Evolutionary conservation across 169 alveolate genomes (phyloP), one percentile per base, ranked within the genome.

Genomic region (Plasmodium cynomolgi): DNA sequence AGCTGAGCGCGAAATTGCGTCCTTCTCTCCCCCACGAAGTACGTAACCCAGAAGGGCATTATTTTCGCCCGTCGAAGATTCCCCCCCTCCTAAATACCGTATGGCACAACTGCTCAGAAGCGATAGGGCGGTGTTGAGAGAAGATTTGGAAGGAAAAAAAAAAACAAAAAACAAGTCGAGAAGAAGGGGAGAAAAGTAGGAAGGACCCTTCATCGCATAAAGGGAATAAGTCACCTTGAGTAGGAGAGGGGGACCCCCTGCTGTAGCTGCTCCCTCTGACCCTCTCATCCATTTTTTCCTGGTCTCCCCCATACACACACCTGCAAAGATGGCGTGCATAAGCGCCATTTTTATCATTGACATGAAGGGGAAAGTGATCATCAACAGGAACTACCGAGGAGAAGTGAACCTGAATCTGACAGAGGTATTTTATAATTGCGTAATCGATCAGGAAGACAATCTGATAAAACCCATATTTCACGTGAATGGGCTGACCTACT

Each of bases 381-480:
- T 98, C 72, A 95, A 96, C 86, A 94, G 99, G 81, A 97, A 96
- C 72, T 98, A 98, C 84, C 95, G 98, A 93, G 99, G 98, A 39
- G 99, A 97, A 82, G 95, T 96, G 37, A 79, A 92, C 80, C 72
- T 92, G 39, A 95, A 96, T 68, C 95, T 97, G n/a, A 73, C 95
- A 84, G 99, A 97, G 84, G 96, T 96, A 37, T 98, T 98, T 95
- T 97, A 98, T 90, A 97, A 98, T 85, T 96, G 98, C 88, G 98
- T 98, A 39, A 96, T 99, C 74, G 99, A 99, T 74, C 98, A 98
- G 93, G 99, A 99, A 33, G 99, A 98, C 86, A 96, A 98, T 47
- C 92, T 97, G 1, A 96, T 98, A 72, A 98, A 97, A 91, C 99
- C 99, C 17, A 98, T 99, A 37, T 99, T 99, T 95, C 97, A 97